Conservation (phyloP, 1,139 yeast genomes). For the Zygosaccharomyces sapae region DNA sequence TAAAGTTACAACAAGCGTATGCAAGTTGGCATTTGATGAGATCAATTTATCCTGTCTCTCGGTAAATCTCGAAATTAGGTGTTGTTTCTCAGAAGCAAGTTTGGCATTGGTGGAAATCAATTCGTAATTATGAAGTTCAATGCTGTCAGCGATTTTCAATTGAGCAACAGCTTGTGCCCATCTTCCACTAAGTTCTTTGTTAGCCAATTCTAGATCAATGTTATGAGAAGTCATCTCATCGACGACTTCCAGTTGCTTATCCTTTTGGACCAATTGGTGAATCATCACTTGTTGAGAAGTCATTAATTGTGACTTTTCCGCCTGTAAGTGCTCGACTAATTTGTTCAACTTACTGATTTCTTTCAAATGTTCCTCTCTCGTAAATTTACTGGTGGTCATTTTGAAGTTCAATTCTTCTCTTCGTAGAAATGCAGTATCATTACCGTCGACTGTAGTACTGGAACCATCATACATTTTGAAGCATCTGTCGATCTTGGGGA, state of each 20-base stretch:
- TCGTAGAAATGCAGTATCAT: neutral
- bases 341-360: neutral
- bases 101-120: neutral
- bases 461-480: neutral
- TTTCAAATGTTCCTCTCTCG: neutral
- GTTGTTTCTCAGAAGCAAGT: neutral
- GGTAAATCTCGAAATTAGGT: neutral
- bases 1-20: neutral
- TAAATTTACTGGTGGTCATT: neutral
- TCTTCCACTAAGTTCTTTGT: neutral
- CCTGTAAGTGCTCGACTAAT: neutral
- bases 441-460: neutral
- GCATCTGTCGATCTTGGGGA: neutral
- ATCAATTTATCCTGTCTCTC: neutral
- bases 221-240: slow-evolving; percentile 2
- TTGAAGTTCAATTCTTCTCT: neutral
- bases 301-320: neutral
- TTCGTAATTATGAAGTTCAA: neutral
- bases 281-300: neutral
- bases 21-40: neutral
- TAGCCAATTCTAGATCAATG: neutral
- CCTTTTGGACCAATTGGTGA: neutral
- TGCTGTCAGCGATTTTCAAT: neutral
- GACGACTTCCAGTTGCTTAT: neutral
- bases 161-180: neutral